Base-by-base conservation (phyloP, 2,329 filamentous ascomycete genomes). In the Fusarium coffeatum region DNA sequence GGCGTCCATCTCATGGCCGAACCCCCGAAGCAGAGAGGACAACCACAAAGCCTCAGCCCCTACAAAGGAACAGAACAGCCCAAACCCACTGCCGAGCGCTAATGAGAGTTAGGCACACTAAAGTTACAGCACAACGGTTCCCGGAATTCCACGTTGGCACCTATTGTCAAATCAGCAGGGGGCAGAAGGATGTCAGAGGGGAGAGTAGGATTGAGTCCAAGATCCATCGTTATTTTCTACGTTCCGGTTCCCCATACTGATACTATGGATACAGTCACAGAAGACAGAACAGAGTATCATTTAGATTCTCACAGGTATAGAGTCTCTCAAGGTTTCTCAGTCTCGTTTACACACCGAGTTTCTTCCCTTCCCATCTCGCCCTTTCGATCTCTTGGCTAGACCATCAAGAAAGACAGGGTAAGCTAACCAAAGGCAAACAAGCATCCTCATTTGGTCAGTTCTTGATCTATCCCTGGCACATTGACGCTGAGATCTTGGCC, bases 1-100 rank as follows among this genome's bases (percentile, higher is more conserved):
- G 66, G 66, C 56, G 55, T 48, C 57, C 48, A 66, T 69, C 49
- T 62, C 55, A 69, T 59, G 62, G 57, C 67, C 68, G 51, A 68
- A 59, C 63, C 63, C 67, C 48, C 48, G 28, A 50, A 40, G 30
- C 48, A 37, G 51, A 37, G 51, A 68, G 55, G 37, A 71, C 49
- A 61, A 55, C 45, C 42, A 42, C 61, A 71, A 66, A 67, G 69
- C 69, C 67, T 71, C 72, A 72, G 68, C 61, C 61, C 49, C 34
- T 58, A 47, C 60, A 61, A 61, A 66, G 63, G 25, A 67, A 51
- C 41, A 67, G 25, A 67, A 59, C 41, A 67, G 46, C 41, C 53
- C 54, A 68, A 59, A 32, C 32, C 51, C 51, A 70, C 66, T 70
- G 68, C 67, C 63, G 63, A 68, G 63, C 64, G 55, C 67, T 63